Evolutionary conservation across 257 asterid genomes (phyloP).

Genomic region (Solanum verrucosum): DNA sequence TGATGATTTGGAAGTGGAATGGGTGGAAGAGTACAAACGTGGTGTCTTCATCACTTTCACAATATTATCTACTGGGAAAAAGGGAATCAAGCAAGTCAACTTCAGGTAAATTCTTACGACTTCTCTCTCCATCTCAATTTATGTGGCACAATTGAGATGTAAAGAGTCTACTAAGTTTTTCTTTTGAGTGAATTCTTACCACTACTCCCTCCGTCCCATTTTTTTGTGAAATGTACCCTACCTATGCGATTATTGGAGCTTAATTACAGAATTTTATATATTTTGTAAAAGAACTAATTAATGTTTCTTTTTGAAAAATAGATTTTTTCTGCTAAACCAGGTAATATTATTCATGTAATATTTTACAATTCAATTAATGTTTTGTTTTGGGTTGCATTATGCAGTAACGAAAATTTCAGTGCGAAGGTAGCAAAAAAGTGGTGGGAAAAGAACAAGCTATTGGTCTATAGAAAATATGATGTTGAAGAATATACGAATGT

Average conservation of each 20-base stretch:
- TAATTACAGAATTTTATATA: too few relatives aligned
- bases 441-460: conserved; percentile 39
- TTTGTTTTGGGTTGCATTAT: background rate
- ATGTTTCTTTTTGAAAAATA: background rate
- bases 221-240: background rate
- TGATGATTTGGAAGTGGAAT: conserved; percentile 5
- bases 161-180: background rate
- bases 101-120: conserved; percentile 23
- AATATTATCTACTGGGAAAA: conserved; percentile 14
- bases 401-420: conserved; percentile 28
- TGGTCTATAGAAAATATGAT: conserved; percentile 17
- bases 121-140: background rate
- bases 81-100: conserved; percentile 25
- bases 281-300: background rate
- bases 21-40: conserved; percentile 34
- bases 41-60: conserved; percentile 33
- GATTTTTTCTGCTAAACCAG: background rate
- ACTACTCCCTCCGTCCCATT: background rate
- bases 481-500: conserved; percentile 14
- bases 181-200: background rate
- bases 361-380: background rate
- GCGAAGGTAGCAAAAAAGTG: conserved; percentile 34
- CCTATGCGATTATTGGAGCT: background rate
- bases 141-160: too few relatives aligned
- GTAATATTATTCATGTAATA: background rate